Base-by-base conservation (phyloP, 257 asterid genomes). In the Ophiorrhiza pumila region DNA sequence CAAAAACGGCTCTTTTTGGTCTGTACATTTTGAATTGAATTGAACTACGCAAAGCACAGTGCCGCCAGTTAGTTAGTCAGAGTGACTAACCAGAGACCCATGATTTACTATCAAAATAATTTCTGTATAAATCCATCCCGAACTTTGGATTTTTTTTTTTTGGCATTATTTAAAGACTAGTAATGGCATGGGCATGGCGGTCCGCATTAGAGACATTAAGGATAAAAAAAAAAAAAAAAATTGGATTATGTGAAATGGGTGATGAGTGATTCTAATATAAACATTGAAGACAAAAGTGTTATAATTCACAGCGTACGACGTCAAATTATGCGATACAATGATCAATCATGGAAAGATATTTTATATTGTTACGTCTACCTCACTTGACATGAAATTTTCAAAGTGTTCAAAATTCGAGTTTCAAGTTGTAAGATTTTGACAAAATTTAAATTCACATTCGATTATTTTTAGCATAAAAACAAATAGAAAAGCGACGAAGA, bases 1-100 rank as follows among this genome's bases (percentile, higher is more conserved):
- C 2, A 18, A 50, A 1, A 68, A 71, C 71, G 76, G 83, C 79
- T 68, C 65, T 62, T 68, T 52, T 45, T 2, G 27, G n/a, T 5
- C 59, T 71, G 50, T 22, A 57, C 45, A 59, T 42, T 65, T 70
- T 52, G 35, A 69, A 69, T 52, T 58, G 25, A 55, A n/a, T 55
- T 12, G 20, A 58, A 14, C 39, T 13, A 27, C 35, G 10, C 3
- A 5, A 2, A n/a, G n/a, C n/a, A n/a, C n/a, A n/a, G n/a, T n/a
- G n/a, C n/a, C n/a, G n/a, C n/a, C n/a, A n/a, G n/a, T n/a, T n/a
- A n/a, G n/a, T n/a, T n/a, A n/a, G n/a, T n/a, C n/a, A n/a, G n/a
- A n/a, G n/a, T 47, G 15, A 55, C 60, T 10, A 23, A 25, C 5
- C n/a, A n/a, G n/a, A n/a, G n/a, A n/a, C n/a, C n/a, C n/a, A n/a